phyloP scores from a whole-genome alignment of 2,329 filamentous ascomycete species.

The Ophiostoma triangulosporum region DNA sequence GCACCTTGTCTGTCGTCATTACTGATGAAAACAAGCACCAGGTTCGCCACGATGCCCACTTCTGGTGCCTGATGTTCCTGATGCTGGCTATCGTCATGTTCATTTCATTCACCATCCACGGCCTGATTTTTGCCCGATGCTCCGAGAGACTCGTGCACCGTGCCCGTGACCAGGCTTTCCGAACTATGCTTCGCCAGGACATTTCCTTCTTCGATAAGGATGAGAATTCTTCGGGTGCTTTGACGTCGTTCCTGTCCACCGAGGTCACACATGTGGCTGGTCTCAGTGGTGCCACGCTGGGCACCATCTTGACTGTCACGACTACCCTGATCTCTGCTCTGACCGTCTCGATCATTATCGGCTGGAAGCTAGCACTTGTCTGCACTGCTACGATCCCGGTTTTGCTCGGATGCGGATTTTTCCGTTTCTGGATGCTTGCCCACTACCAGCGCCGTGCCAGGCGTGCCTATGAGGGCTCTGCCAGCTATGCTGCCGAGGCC shows the following conservation, averaged over 20 bases:
- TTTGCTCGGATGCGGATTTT: constrained; percentile 26
- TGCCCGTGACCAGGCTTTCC: constrained; percentile 70
- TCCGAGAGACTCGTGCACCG: constrained; percentile 78
- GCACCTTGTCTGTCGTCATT: constrained; percentile 29
- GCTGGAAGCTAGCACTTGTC: constrained; percentile 31
- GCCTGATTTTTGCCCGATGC: constrained; percentile 65
- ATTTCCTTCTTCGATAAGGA: constrained; percentile 84
- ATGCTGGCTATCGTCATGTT: constrained; percentile 69
- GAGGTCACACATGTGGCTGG: constrained; percentile 83
- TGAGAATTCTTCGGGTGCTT: constrained; percentile 75
- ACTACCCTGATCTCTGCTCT: constrained; percentile 71
- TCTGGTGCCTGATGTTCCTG: constrained; percentile 81
- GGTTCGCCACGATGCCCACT: constrained; percentile 59
- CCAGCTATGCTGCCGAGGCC: constrained; percentile 82
- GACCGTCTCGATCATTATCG: constrained; percentile 28
- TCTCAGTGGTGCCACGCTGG: constrained; percentile 74
- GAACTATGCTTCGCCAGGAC: constrained; percentile 81
- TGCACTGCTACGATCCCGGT: constrained; percentile 27
- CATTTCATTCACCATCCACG: constrained; percentile 53
- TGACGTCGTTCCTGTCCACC: constrained; percentile 80
- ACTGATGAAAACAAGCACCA: constrained; percentile 33
- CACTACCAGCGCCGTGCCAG: constrained; percentile 70
- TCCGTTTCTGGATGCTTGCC: constrained; percentile 50
- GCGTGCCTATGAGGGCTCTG: constrained; percentile 64
- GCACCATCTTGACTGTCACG: constrained; percentile 66